Evolutionary conservation across 306 rosid genomes (phyloP).

Genomic region (Vachellia collinsii): DNA sequence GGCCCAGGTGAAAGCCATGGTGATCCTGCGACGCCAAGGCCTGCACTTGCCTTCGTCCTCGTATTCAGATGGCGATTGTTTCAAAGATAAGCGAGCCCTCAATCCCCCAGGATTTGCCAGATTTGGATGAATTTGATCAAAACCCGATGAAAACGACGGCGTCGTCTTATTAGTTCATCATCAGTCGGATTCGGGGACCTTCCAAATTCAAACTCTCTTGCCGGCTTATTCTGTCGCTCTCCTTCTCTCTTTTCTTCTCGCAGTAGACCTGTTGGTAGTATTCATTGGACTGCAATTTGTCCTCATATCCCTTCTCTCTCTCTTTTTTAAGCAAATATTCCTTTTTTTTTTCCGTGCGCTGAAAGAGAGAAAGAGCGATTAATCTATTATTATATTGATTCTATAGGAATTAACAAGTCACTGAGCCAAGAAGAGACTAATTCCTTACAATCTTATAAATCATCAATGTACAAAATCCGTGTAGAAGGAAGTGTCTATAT

Average conservation of each 20-base stretch:
- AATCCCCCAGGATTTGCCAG: constrained; percentile 56
- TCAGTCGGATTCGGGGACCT: neutral
- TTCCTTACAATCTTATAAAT: too few species aligned
- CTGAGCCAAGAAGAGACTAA: too few species aligned
- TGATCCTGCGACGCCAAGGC: constrained; percentile 55
- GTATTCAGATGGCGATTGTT: constrained; percentile 40
- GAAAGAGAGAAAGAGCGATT: too few species aligned
- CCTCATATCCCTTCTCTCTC: neutral
- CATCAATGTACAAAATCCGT: too few species aligned
- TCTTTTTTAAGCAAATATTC: too few species aligned
- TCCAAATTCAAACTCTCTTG: constrained; percentile 1
- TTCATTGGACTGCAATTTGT: neutral
- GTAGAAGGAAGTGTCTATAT: too few species aligned
- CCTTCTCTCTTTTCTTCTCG: neutral
- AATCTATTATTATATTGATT: too few species aligned
- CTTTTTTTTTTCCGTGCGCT: too few species aligned
- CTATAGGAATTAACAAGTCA: neutral
- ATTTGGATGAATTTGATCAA: constrained; percentile 29
- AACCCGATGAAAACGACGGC: neutral
- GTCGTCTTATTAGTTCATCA: neutral
- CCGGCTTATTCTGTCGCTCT: neutral
- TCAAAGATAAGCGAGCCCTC: constrained; percentile 56
- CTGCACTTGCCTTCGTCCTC: constrained; percentile 47
- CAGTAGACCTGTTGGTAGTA: neutral
- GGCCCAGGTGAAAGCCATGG: constrained; percentile 59